Base-by-base conservation (phyloP, 257 asterid species). In the Solanum sejunctum region DNA sequence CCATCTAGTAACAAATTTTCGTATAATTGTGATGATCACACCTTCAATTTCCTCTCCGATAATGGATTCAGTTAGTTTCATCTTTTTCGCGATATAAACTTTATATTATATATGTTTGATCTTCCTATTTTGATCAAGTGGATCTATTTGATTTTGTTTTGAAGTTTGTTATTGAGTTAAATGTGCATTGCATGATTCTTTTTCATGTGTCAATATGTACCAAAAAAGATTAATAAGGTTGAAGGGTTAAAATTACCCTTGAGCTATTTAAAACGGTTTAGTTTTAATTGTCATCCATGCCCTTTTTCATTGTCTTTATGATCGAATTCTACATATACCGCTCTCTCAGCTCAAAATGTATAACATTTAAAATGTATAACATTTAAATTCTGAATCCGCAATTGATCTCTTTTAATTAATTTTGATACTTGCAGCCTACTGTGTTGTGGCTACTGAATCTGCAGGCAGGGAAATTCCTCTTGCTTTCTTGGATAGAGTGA, bases 401-500 rank as follows among this genome's bases (percentile, higher is more conserved):
- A 17, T 1, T 32, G 7, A 43, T 7, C 47, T 43, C 41, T 43
- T 43, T 43, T 43, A 43, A 7, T 49, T 52, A 32, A 15, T 75
- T 66, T 45, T 60, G 61, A 41, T 5, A 6, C 73, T 83, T 17
- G 85, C 87, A 92, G 94, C 92, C 66, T 92, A 88, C 47, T 91
- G 94, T 26, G 93, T 88, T 8, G 94, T 92, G 79, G 94, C 94
- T 39, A 51, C 84, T 26, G 94, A 92, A 71, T 84, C 91, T 45
- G 91, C 91, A 43, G 94, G 94, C 4, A 90, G 92, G 83, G 90
- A 90, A 86, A 70, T 88, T 83, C 91, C 94, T 0, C 86, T 90
- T 23, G 94, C 89, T 1, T 88, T 88, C 56, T 83, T 92, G 61
- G 94, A 92, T 56, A 88, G 92, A 36, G 78, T 88, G 41, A 90